Evolutionary conservation across 805 yeast genomes (phyloP).

Genomic region (Phaffomyces opuntiae): DNA sequence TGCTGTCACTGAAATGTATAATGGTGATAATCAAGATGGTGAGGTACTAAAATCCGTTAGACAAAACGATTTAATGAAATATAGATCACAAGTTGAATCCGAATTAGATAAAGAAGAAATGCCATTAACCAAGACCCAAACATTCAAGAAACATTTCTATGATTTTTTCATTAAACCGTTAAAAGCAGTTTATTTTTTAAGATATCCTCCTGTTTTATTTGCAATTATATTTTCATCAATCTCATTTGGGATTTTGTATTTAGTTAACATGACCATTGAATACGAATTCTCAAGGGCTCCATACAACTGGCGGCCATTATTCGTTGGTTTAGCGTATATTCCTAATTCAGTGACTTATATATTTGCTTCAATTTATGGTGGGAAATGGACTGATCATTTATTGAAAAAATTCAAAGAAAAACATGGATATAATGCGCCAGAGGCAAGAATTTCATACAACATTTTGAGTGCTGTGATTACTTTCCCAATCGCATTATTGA

Average conservation of each 20-base stretch:
- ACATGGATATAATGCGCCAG: slow-evolving; percentile 66
- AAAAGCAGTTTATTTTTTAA: slow-evolving; percentile 51
- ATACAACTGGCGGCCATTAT: slow-evolving; percentile 57
- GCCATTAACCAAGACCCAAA: slow-evolving; percentile 15
- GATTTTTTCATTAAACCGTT: slow-evolving; percentile 51
- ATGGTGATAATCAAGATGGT: slow-evolving; percentile 7
- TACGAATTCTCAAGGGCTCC: slow-evolving; percentile 56
- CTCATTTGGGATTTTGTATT: slow-evolving; percentile 64
- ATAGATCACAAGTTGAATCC: slow-evolving; percentile 21
- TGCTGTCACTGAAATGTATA: slow-evolving; percentile 21
- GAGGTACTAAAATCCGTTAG: not conserved
- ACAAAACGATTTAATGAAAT: slow-evolving; percentile 17
- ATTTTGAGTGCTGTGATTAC: slow-evolving; percentile 56
- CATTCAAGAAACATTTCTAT: slow-evolving; percentile 29
- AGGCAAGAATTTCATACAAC: slow-evolving; percentile 72
- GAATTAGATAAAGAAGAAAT: slow-evolving; percentile 13
- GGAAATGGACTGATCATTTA: slow-evolving; percentile 67
- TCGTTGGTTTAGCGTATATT: slow-evolving; percentile 69
- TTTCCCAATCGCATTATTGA: slow-evolving; percentile 58
- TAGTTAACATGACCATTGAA: slow-evolving; percentile 69
- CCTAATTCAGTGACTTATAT: slow-evolving; percentile 80
- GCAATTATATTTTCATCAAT: slow-evolving; percentile 62
- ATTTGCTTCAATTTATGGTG: slow-evolving; percentile 73
- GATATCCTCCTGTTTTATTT: slow-evolving; percentile 68
- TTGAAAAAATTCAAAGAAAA: slow-evolving; percentile 46